Percentiles rank a stretch among this genome's conserved stretches.
These are phyloP conservation scores for Kodamaea fungicola DNA, from an alignment of 1,139 yeast species.

Conservation along the genomic window DNA sequence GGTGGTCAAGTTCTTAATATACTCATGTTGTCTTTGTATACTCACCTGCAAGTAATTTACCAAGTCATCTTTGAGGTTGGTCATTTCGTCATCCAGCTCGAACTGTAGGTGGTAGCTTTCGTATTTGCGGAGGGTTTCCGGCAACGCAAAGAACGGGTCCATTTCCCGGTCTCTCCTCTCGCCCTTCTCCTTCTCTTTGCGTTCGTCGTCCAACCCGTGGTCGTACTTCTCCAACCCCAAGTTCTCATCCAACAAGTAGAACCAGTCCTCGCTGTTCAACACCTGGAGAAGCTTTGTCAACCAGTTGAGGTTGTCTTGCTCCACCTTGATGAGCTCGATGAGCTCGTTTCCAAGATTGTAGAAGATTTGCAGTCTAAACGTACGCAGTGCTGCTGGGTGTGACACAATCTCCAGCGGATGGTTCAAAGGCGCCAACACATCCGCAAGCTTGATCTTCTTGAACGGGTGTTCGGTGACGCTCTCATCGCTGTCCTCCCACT, in stretches of 20 bases:
- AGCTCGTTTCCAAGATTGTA: slow-evolving; percentile 64
- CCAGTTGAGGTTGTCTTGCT: slow-evolving; percentile 70
- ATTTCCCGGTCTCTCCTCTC: slow-evolving; percentile 12
- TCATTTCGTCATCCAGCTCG: slow-evolving; percentile 25
- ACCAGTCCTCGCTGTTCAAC: slow-evolving; percentile 84
- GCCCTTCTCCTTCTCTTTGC: slow-evolving; percentile 11
- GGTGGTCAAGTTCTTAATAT: slow-evolving; percentile 68
- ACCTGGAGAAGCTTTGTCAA: slow-evolving; percentile 70
- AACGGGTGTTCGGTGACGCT: slow-evolving; percentile 30
- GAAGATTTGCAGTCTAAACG: slow-evolving; percentile 53
- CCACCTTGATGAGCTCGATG: slow-evolving; percentile 72
- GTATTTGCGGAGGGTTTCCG: slow-evolving; percentile 32
- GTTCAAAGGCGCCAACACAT: slow-evolving; percentile 69
- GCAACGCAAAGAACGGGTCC: slow-evolving; percentile 41
- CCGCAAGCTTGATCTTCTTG: slow-evolving; percentile 39
- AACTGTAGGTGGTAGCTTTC: slow-evolving; percentile 33
- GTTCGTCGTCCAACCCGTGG: slow-evolving; percentile 49
- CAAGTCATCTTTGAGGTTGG: slow-evolving; percentile 36
- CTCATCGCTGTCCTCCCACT: slow-evolving; percentile 17
- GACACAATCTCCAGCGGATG: slow-evolving; percentile 77
- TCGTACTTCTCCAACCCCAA: slow-evolving; percentile 68
- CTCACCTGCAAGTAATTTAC: slow-evolving; percentile 46
- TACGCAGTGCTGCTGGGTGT: slow-evolving; percentile 66
- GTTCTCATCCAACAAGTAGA: slow-evolving; percentile 57
- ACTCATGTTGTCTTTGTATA: slow-evolving; percentile 87